A percentile compares a stretch with the other conserved stretches of the same genome.
These are phyloP conservation scores for Chlamydomonas schloesseri DNA, from an alignment of 139 green algal genomes.

Conservation along the genomic window DNA sequence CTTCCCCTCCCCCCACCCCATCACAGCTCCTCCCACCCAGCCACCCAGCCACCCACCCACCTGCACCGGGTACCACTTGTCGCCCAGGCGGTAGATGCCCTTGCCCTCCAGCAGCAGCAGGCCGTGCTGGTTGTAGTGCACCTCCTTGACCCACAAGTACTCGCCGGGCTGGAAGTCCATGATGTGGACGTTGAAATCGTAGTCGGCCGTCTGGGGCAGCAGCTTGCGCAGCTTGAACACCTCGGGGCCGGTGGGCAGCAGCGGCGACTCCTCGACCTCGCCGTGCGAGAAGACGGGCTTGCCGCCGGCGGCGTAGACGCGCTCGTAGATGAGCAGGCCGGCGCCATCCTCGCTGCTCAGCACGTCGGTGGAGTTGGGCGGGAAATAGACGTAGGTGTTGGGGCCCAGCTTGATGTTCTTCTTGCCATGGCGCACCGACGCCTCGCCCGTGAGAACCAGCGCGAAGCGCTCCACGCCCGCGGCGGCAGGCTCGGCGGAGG, in stretches of 20 bases:
- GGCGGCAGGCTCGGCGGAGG: slow-evolving; percentile 5
- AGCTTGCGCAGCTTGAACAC: slow-evolving; percentile 95
- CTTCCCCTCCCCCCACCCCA: too few species aligned
- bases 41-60: too few species aligned
- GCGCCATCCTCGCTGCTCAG: slow-evolving; percentile 49
- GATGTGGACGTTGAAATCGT: slow-evolving; percentile 98
- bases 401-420: slow-evolving; percentile 53
- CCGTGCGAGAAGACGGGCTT: slow-evolving; percentile 71
- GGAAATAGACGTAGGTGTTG: slow-evolving; percentile 87
- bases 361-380: slow-evolving; percentile 52
- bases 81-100: slow-evolving; percentile 93
- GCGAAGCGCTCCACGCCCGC: slow-evolving; percentile 68
- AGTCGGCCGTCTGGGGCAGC: slow-evolving; percentile 84
- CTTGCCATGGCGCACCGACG: slow-evolving; percentile 52
- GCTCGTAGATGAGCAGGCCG: slow-evolving; percentile 84
- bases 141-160: slow-evolving; percentile 92
- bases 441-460: slow-evolving; percentile 82
- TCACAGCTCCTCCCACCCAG: too few species aligned
- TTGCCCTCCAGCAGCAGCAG: slow-evolving; percentile 92
- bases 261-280: slow-evolving; percentile 67
- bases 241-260: slow-evolving; percentile 77
- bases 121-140: slow-evolving; percentile 99
- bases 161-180: slow-evolving; percentile 96
- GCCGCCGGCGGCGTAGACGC: slow-evolving; percentile 62
- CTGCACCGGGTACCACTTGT: slow-evolving; percentile 87